Base-by-base conservation (phyloP, 2,329 filamentous ascomycete genomes). In the Aspergillus nomiae region DNA sequence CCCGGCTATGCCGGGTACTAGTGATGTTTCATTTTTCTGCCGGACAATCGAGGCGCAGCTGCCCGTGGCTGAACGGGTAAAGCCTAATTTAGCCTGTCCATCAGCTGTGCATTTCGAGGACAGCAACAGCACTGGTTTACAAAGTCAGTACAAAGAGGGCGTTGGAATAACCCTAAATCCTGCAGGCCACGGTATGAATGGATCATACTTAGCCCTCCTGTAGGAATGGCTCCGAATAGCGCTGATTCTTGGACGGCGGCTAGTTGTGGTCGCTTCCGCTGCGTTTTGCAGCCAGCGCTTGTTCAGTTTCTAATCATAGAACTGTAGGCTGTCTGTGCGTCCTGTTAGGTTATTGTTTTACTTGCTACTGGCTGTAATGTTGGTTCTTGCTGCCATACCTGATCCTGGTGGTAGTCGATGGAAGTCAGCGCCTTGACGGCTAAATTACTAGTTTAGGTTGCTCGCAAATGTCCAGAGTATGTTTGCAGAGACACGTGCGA, bases 231-330 rank as follows among this genome's bases (percentile, higher is more conserved):
- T 58, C 4, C 8, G 36, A 38, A 53, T 50, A 32, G 50, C 32
- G 43, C 38, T 51, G 34, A 19, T 36, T 43, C 26, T 38, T 56
- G 28, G 36, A 19, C 53, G 61, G 58, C 58, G 61, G 61, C 54
- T 57, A 53, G 41, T 50, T 36, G 57, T 48, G 19, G 21, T 46
- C 30, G 21, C 41, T 50, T 50, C 36, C 50, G 41, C 58, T 45
- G 48, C 54, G 53, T 58, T 63, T 56, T 45, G 58, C 61, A 46
- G 53, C 56, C 59, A 36, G 43, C 57, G 24, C 32, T 51, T 54
- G 28, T 30, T 38, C 41, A 8, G 63, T 62, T 60, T 64, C 63
- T 62, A 64, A 64, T 64, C 63, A 64, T 64, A 62, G 63, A 64
- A 62, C 26, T n/a, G 32, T 43, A 48, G 9, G 36, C 12, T 48